A percentile compares a stretch with the other conserved stretches of the same genome.
These are phyloP conservation scores for Achaetomiella virescens DNA, from an alignment of 495 filamentous ascomycete species.

Conservation along the genomic window DNA sequence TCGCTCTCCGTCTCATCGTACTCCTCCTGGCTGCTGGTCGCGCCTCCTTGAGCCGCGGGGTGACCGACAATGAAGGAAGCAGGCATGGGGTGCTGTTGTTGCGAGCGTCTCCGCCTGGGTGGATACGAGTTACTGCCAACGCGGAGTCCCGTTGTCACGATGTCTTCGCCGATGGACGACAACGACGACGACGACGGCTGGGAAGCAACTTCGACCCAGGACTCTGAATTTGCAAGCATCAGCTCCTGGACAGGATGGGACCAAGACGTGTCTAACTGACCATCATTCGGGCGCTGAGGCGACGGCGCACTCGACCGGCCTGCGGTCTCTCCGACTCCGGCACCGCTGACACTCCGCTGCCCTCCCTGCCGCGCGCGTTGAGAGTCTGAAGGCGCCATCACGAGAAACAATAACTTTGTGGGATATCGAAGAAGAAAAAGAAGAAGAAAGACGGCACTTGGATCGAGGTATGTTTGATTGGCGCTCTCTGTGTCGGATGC, in stretches of 20 bases:
- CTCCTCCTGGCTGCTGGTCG: conserved; percentile 79
- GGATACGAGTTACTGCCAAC: conserved; percentile 53
- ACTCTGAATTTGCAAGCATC: conserved; percentile 59
- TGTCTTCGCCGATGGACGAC: conserved; percentile 83
- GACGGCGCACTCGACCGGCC: conserved; percentile 16
- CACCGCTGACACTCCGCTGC: conserved; percentile 1
- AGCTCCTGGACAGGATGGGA: not conserved
- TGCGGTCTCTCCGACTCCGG: conserved; percentile 6
- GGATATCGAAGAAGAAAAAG: not conserved
- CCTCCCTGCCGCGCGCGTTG: conserved; percentile 12
- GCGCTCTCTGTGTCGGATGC: not conserved
- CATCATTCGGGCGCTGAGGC: conserved; percentile 29
- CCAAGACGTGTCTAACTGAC: conserved; percentile 21
- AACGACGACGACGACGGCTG: conserved; percentile 84
- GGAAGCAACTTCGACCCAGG: conserved; percentile 93
- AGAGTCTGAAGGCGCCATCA: conserved; percentile 20
- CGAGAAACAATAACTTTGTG: not conserved
- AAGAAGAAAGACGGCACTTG: not conserved
- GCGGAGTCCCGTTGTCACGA: conserved; percentile 77
- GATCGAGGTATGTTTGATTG: not conserved
- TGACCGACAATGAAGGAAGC: conserved; percentile 30
- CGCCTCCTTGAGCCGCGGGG: conserved; percentile 43
- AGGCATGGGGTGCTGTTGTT: conserved; percentile 38
- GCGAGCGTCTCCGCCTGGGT: conserved; percentile 51
- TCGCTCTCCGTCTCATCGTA: conserved; percentile 53